phyloP scores from a whole-genome alignment of 2,329 filamentous ascomycete genomes.

The Chrysoporthe puriensis region DNA sequence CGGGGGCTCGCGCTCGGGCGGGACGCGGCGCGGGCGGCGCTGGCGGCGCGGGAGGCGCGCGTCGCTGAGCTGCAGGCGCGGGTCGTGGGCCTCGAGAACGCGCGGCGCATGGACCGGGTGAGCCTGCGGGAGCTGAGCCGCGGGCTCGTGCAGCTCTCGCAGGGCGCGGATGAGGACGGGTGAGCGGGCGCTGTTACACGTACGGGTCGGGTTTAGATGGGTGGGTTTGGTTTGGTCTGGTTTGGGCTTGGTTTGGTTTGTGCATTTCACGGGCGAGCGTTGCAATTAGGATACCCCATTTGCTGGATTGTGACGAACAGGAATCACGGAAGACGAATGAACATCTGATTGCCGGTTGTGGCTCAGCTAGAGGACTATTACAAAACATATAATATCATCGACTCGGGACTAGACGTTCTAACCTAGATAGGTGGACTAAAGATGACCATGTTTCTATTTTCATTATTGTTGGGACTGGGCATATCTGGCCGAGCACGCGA shows the following conservation, averaged over 20 bases:
- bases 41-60: conserved; percentile 64
- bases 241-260: neutral
- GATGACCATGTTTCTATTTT: conserved; percentile 2
- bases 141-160: conserved; percentile 22
- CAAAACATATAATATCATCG: neutral
- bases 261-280: neutral
- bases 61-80: conserved; percentile 43
- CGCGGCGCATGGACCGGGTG: conserved; percentile 24
- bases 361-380: neutral
- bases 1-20: conserved; percentile 67
- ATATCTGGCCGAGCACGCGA: neutral
- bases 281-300: conserved; percentile 3
- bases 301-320: neutral
- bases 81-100: conserved; percentile 45
- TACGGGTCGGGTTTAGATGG: too few species aligned
- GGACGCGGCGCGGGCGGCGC: conserved; percentile 64
- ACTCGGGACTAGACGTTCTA: neutral
- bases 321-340: neutral
- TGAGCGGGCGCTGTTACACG: neutral
- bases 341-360: neutral
- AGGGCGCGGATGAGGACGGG: neutral
- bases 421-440: neutral
- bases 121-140: conserved; percentile 26
- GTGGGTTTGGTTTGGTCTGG: neutral
- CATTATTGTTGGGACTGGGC: neutral